A percentile compares a stretch with the other conserved stretches of the same genome.
phyloP scores from a whole-genome alignment of 805 yeast species.

The Zygosaccharomyces gambellarensis region DNA sequence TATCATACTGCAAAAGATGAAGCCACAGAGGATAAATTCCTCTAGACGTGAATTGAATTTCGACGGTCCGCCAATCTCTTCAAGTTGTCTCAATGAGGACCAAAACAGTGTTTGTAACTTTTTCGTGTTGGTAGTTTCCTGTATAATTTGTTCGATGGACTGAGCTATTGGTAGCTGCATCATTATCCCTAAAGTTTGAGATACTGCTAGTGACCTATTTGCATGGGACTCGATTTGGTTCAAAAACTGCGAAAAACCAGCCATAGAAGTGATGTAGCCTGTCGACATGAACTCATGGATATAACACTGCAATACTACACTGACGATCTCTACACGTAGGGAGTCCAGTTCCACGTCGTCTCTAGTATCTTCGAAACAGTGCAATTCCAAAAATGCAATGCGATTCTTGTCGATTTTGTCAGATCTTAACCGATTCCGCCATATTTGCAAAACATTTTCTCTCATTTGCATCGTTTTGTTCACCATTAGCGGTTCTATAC shows the following conservation, averaged over 20 bases:
- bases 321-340: background rate
- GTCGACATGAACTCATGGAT: slow-evolving; percentile 11
- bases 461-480: background rate
- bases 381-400: background rate
- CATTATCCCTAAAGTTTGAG: slow-evolving; percentile 24
- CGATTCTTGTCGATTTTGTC: background rate
- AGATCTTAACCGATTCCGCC: slow-evolving; percentile 7
- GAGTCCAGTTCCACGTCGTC: background rate
- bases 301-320: slow-evolving; percentile 15
- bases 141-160: slow-evolving; percentile 13
- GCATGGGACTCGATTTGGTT: slow-evolving; percentile 6
- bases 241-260: slow-evolving; percentile 4
- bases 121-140: slow-evolving; percentile 3
- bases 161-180: slow-evolving; percentile 19
- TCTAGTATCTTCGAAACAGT: background rate
- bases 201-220: slow-evolving; percentile 15
- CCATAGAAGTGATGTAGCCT: slow-evolving; percentile 5
- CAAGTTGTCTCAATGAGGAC: slow-evolving; percentile 18
- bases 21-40: slow-evolving; percentile 23
- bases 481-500: background rate
- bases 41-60: slow-evolving; percentile 14
- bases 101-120: slow-evolving; percentile 18
- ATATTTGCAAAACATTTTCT: background rate
- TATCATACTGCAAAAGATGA: slow-evolving; percentile 24
- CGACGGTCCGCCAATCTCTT: slow-evolving; percentile 19